These are phyloP conservation scores for Lunularia cruciata DNA, from an alignment of 225 moss, liverwort and hornwort species.

Conservation along the genomic window DNA sequence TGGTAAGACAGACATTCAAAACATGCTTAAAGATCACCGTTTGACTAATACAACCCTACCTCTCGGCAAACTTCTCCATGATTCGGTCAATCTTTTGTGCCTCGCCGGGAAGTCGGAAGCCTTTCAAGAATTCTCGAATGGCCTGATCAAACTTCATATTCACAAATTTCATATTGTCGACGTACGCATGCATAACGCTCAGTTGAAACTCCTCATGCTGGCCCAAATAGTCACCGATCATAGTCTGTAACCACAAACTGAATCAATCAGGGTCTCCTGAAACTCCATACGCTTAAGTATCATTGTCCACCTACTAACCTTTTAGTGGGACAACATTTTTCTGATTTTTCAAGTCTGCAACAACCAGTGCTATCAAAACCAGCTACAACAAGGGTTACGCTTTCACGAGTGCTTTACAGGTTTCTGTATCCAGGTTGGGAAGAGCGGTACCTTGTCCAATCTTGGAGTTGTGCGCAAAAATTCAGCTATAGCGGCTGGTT, in stretches of 20 bases:
- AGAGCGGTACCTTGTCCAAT: constrained; percentile 69
- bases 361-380: too few relatives aligned
- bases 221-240: constrained; percentile 96
- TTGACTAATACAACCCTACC: constrained; percentile 42
- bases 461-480: constrained; percentile 81
- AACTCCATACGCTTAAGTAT: too few relatives aligned
- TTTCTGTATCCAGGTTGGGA: neutral
- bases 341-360: too few relatives aligned
- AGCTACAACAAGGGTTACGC: too few relatives aligned
- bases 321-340: too few relatives aligned
- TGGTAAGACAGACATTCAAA: neutral
- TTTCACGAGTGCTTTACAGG: too few relatives aligned
- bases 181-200: constrained; percentile 96
- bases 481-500: constrained; percentile 79
- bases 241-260: constrained; percentile 58
- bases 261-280: neutral
- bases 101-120: constrained; percentile 97
- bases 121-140: constrained; percentile 84
- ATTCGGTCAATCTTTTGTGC: constrained; percentile 99
- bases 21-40: too few relatives aligned
- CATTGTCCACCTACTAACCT: too few relatives aligned
- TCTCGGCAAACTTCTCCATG: constrained; percentile 99
- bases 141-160: constrained; percentile 89
- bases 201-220: constrained; percentile 91
- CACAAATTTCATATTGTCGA: constrained; percentile 76